Evolutionary conservation across 2,329 filamentous ascomycete genomes (phyloP), one percentile per base, ranked within the genome.

Genomic region (Dactylellina leptospora): DNA sequence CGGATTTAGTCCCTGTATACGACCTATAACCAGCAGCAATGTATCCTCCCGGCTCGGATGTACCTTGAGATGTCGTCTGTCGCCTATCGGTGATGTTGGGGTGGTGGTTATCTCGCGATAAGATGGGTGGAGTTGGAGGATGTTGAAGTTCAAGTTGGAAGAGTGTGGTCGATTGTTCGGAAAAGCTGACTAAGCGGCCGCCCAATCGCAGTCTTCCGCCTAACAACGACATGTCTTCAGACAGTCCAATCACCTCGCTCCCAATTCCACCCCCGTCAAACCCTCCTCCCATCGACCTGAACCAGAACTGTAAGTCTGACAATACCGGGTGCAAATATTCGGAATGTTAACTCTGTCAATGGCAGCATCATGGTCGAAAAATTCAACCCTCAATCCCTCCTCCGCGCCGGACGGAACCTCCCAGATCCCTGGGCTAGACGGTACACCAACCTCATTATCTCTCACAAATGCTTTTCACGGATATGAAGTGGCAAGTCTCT

Each of bases 341-440:
- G 3, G 28, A 20, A 13, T 25, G 2, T 40, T 20, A 4, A 9
- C n/a, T 28, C 3, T 13, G 30, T 25, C 28, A 5, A 33, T 53
- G 1, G 16, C 20, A 72, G 55, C 45, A 64, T 38, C 33, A 73
- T 73, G 69, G 61, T 68, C 61, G 69, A 73, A 33, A 66, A 73
- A 61, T 73, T 73, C 69, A 66, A 73, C 20, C 69, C 69, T 6
- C 60, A 68, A 54, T 58, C 60, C 48, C 69, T 73, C 56, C 69
- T 73, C 69, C 69, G 69, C 47, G 69, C 60, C 33, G 69, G 69
- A 27, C 60, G 55, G 61, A 73, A 68, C 42, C 48, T 73, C 13
- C 61, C 48, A 51, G 69, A 73, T 25, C 69, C 69, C 18, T 73
- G 69, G 69, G 59, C 59, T 13, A 64, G 68, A 72, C 68, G 59